Percentiles rank a stretch among this genome's conserved stretches.
Conservation (phyloP, 2,329 filamentous ascomycete species). For the Beauveria rudraprayagi region DNA sequence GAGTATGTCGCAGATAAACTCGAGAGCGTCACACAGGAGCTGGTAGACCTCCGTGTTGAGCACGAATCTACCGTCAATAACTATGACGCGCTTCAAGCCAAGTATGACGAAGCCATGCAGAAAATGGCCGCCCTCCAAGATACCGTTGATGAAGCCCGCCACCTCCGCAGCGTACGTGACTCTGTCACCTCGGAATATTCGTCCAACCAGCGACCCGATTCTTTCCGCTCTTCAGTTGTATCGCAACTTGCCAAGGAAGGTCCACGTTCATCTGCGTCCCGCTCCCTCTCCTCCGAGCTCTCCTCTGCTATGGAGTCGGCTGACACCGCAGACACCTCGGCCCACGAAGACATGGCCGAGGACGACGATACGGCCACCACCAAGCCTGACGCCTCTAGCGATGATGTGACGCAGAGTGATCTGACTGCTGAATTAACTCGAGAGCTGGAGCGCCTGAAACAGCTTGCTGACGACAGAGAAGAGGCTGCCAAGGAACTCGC, state of each 20-base stretch:
- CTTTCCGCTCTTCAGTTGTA: constrained; percentile 76
- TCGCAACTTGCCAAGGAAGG: constrained; percentile 62
- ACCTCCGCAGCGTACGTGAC: constrained; percentile 47
- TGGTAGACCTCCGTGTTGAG: constrained; percentile 81
- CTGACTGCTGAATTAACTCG: constrained; percentile 36
- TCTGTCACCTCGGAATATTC: constrained; percentile 47
- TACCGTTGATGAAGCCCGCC: constrained; percentile 68
- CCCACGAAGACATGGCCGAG: constrained; percentile 43
- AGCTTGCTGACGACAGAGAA: constrained; percentile 68
- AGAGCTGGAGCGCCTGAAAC: constrained; percentile 65
- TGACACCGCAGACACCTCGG: constrained; percentile 50
- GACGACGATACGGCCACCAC: constrained; percentile 36
- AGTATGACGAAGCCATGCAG: constrained; percentile 84
- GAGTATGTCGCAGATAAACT: constrained; percentile 88
- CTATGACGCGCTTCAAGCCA: constrained; percentile 71
- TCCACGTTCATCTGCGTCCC: constrained; percentile 61
- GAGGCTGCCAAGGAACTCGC: constrained; percentile 63
- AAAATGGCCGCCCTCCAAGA: constrained; percentile 81
- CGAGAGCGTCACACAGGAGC: constrained; percentile 82
- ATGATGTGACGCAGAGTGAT: constrained; percentile 30
- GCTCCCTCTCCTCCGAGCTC: constrained; percentile 88
- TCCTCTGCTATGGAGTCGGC: constrained; percentile 77
- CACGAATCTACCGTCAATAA: constrained; percentile 79
- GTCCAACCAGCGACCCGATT: constrained; percentile 53
- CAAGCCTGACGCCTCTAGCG: constrained; percentile 32